Evolutionary conservation across 2,329 filamentous ascomycete genomes (phyloP).

Genomic region (Colletotrichum viniferum): DNA sequence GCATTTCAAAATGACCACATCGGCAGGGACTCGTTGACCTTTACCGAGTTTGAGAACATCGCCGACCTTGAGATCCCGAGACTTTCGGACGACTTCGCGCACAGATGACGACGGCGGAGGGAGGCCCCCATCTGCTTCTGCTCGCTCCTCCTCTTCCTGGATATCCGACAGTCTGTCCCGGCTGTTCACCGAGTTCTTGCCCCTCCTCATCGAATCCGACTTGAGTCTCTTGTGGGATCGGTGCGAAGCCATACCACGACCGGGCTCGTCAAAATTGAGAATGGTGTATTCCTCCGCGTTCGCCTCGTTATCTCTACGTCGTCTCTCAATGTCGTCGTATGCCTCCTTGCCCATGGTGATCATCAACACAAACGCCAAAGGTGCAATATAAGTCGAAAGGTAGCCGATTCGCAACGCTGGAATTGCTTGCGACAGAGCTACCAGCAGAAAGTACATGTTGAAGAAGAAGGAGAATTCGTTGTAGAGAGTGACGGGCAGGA

Average conservation of each 20-base stretch:
- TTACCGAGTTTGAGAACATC: slow-evolving; percentile 94
- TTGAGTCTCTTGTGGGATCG: slow-evolving; percentile 50
- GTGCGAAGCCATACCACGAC: slow-evolving; percentile 31
- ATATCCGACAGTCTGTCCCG: slow-evolving; percentile 65
- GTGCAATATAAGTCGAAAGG: slow-evolving; percentile 91
- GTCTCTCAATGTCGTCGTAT: slow-evolving; percentile 85
- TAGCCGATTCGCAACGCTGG: slow-evolving; percentile 91
- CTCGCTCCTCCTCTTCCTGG: slow-evolving; percentile 68
- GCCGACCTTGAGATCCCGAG: slow-evolving; percentile 88
- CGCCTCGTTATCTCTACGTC: slow-evolving; percentile 88
- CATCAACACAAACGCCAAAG: slow-evolving; percentile 86
- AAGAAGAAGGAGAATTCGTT: slow-evolving; percentile 99
- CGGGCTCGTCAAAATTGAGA: slow-evolving; percentile 70
- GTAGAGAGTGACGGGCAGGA: slow-evolving; percentile 91
- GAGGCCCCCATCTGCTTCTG: slow-evolving; percentile 44
- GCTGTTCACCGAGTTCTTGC: slow-evolving; percentile 37
- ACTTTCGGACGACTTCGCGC: slow-evolving; percentile 77
- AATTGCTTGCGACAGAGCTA: slow-evolving; percentile 92
- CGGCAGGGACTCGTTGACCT: slow-evolving; percentile 90
- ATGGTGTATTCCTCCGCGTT: slow-evolving; percentile 90
- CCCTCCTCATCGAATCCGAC: slow-evolving; percentile 44
- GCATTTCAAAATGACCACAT: slow-evolving; percentile 92
- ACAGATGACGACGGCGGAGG: slow-evolving; percentile 53
- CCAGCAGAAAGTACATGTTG: slow-evolving; percentile 98
- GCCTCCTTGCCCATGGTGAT: slow-evolving; percentile 97